Conservation (phyloP, 768 basidiomycete genomes). For the Russula emetica region DNA sequence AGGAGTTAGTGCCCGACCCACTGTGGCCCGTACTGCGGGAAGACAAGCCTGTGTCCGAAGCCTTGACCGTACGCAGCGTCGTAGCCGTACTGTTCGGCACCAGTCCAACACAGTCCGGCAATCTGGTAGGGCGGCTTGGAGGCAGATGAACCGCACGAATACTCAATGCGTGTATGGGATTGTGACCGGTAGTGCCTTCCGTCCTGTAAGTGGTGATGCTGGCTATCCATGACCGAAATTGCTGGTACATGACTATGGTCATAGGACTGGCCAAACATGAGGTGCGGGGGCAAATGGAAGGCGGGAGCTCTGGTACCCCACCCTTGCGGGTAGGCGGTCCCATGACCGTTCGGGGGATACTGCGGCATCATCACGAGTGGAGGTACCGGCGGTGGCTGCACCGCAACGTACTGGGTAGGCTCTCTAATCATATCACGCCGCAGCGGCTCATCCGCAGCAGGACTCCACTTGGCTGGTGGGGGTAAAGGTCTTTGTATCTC, state of each 20-base stretch:
- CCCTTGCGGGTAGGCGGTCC: conserved; percentile 13
- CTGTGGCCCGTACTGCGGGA: conserved; percentile 45
- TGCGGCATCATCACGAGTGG: conserved; percentile 34
- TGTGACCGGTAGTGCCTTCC: conserved; percentile 20
- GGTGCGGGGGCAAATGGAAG: conserved; percentile 13
- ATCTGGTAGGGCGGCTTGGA: conserved; percentile 16
- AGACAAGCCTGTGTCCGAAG: conserved; percentile 41
- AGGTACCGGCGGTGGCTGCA: conserved; percentile 47
- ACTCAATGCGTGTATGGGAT: conserved; percentile 25
- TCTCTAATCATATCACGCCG: conserved; percentile 48
- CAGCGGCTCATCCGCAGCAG: conserved; percentile 73
- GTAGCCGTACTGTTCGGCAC: conserved; percentile 36
- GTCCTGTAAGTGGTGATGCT: conserved; percentile 12
- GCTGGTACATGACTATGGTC: conserved; percentile 22
- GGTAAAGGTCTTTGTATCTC: conserved; percentile 44
- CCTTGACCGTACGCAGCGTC: conserved; percentile 41
- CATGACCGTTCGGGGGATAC: conserved; percentile 31
- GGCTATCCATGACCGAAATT: conserved; percentile 14
- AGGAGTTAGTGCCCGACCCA: conserved; percentile 49
- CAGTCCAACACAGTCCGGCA: conserved; percentile 28
- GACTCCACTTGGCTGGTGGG: conserved; percentile 79
- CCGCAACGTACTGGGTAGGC: conserved; percentile 60
- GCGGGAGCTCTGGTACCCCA: conserved; percentile 18
- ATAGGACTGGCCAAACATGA: conserved; percentile 16
- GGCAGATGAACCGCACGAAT: conserved; percentile 23